Evolutionary conservation across 1,284 basidiomycete species (phyloP).

Genomic region (Sanghuangporus baumii): DNA sequence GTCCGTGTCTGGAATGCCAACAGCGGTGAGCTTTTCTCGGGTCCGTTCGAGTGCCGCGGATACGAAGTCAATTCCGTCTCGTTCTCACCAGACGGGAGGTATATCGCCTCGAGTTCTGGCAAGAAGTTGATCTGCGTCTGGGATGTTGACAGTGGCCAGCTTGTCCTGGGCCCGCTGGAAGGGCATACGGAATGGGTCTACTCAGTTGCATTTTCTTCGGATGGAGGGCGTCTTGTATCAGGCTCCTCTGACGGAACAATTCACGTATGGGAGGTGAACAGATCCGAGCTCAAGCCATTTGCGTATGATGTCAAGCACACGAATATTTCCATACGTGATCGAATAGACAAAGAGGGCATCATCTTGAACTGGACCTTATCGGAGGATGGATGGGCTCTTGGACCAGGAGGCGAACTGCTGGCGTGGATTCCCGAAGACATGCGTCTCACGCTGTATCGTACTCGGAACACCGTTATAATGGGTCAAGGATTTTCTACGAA

Average conservation of each 20-base stretch:
- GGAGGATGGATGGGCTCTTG: not conserved
- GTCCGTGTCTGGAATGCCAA: not conserved
- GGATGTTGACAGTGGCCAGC: not conserved
- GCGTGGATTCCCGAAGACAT: constrained; percentile 1
- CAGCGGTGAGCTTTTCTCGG: not conserved
- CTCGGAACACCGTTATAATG: not conserved
- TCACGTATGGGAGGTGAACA: too few relatives aligned
- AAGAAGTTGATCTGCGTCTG: not conserved
- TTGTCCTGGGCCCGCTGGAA: not conserved
- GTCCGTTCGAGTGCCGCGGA: not conserved
- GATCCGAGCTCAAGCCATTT: not conserved
- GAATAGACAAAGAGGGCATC: not conserved
- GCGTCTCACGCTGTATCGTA: not conserved
- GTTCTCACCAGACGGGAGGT: not conserved
- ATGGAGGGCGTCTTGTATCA: too few relatives aligned
- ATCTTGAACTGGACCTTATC: not conserved
- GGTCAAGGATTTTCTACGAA: not conserved
- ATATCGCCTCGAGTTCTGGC: not conserved
- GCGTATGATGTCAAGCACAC: not conserved
- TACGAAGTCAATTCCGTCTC: not conserved
- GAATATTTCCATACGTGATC: not conserved
- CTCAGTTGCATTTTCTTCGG: not conserved
- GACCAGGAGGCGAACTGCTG: not conserved
- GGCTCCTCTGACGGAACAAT: too few relatives aligned
- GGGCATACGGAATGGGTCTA: not conserved